Evolutionary conservation across 768 basidiomycete species (phyloP), one percentile per base, ranked within the genome.

Genomic region (Boletus rubroflammeus): DNA sequence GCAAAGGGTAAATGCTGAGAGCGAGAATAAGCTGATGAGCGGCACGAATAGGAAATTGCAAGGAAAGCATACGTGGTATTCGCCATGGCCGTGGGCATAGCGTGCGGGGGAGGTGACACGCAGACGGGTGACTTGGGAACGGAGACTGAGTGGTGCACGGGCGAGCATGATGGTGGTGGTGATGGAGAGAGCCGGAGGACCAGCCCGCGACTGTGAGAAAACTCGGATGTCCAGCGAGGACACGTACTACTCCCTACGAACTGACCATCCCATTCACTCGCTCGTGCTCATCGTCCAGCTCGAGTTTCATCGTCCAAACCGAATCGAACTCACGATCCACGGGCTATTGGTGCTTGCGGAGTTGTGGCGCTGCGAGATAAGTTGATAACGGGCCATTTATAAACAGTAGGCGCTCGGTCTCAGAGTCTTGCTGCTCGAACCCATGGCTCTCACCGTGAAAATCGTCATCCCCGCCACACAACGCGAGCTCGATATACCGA

Each of bases 401-500:
- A 67, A 61, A 54, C 40, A 51, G 34, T 5, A n/a, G n/a, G n/a
- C n/a, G n/a, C n/a, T n/a, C n/a, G n/a, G n/a, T n/a, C n/a, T 25
- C 23, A 25, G 23, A 25, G 23, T 25, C n/a, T 14, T 19, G 38
- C 44, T 47, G n/a, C 46, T 44, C 47, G 31, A 60, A 74, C 65
- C 65, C 60, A 85, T 86, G 83, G 63, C 79, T 45, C 73, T 71
- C 52, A 60, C 68, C 48, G 72, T 69, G 49, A 73, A 67, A 34
- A 57, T 85, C 44, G 62, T 66, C 47, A 62, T 83, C 53, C 71
- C 76, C 29, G 65, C 70, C 47, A 67, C 73, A 26, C 72, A 75
- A 50, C 82, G 80, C 67, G 66, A 74, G 62, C 75, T 91, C 47
- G 74, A 75, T 34, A 77, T 94, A 35, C 85, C 86, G 10, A 91